Base-by-base conservation (phyloP, 805 yeast genomes). In the Myxozyma geophila region DNA sequence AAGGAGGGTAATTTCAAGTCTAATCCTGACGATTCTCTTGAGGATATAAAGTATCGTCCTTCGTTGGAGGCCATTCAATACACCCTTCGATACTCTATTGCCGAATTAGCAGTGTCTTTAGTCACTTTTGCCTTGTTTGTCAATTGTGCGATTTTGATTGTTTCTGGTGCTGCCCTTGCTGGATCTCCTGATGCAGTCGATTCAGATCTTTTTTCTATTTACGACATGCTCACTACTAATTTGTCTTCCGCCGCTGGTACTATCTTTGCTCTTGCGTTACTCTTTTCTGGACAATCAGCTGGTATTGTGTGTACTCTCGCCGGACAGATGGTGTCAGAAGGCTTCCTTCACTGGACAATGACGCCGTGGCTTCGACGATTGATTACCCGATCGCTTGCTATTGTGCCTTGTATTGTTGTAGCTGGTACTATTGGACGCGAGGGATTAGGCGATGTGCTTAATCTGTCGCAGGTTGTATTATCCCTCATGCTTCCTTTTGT, bases 261-360 rank as follows among this genome's bases (percentile, higher is more conserved):
- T 0, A 76, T 91, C 0, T 92, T 92, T 77, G 91, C 91, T 82
- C 74, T 90, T 58, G 97, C 97, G 0, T 79, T 92, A 70, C 78
- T 92, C 46, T 83, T 89, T 63, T 87, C 95, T 62, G 97, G 97
- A 6, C 92, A 89, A 72, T 87, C 92, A 52, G 97, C 97, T 0
- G 96, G 97, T 54, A 85, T 92, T 49, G 92, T 92, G 1, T 92
- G 97, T 74, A 92, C 98, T 0, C 88, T 92, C 78, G 90, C 70
- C 0, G 97, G 97, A 96, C 69, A 92, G 75, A 86, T 92, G 70
- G 97, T 92, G 1, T 84, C 91, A 69, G 98, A 92, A 74, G 98
- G 98, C 0, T 93, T 90, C 72, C 78, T 92, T 46, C 83, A 86
- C 58, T 92, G 97, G 97, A 85, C 83, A 1, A 68, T 90, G 48